Base-by-base conservation (phyloP, 148 eudicot species). In the Silene uniflora region DNA sequence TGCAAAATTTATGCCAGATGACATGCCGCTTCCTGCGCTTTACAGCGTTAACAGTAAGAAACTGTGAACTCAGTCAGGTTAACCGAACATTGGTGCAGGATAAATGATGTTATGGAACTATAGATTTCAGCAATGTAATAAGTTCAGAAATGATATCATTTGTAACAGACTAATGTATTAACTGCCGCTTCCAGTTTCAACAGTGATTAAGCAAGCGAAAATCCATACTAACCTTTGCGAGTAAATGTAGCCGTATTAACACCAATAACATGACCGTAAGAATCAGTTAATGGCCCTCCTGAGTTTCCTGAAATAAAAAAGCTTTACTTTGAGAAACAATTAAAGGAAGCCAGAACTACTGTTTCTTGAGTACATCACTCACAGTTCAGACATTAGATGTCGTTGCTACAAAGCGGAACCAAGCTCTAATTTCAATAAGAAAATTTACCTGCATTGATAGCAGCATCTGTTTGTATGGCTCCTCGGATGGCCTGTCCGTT, bases 381-480 rank as follows among this genome's bases (percentile, higher is more conserved):
- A 16, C 27, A 32, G 2, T 32, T 32, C 35, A 32, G 5, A 32
- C 35, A 32, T 32, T 32, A 32, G 2, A 32, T 4, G 35, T 4
- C 35, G 35, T 32, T 32, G 35, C 2, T 5, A 32, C 5, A 32
- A 32, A 32, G 35, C 4, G 5, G n/a, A n/a, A n/a, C n/a, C n/a
- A 61, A 32, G 10, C n/a, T 4, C 23, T 3, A 3, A 14, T 46
- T 49, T 17, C 19, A 74, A 39, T 10, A 10, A 11, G 24, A 61
- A 63, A 24, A 22, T 80, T 80, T 65, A 94, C 98, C 98, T 62
- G 98, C 86, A 80, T 91, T 94, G 74, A 94, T 94, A 73, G 97
- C 93, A 82, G 98, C 93, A 88, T 94, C 98, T 22, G 98, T 94
- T 89, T 94, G 98, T 83, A 94, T 94, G 74, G 93, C 98, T 79